Evolutionary conservation across 352 stramenopile genomes (phyloP).

Genomic region (Phytophthora fragariaefolia): DNA sequence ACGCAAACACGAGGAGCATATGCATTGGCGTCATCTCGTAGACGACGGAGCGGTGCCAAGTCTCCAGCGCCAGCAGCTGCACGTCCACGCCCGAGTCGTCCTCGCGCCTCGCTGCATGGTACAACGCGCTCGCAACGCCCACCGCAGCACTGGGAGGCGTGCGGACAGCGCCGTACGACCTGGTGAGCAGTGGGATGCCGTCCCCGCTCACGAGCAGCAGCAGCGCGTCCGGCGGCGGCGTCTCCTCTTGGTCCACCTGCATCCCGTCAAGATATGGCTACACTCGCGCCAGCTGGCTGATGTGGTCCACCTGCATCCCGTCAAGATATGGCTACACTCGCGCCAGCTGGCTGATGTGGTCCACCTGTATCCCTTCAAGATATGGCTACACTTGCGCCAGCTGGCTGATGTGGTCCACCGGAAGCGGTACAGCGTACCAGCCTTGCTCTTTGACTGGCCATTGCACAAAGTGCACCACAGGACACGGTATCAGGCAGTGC

Average conservation of each 20-base stretch:
- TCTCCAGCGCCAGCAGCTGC: conserved; percentile 38
- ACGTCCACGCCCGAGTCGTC: conserved; percentile 15
- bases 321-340: no score
- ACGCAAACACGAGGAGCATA: conserved; percentile 44
- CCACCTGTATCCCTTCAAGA: conserved; percentile 37
- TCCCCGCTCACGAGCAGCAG: conserved; percentile 55
- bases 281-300: no score
- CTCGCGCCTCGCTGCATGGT: conserved; percentile 45
- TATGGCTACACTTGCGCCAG: conserved; percentile 30
- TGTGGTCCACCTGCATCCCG: conserved; percentile 28
- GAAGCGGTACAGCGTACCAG: neutral
- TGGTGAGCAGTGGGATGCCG: conserved; percentile 59
- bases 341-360: no score
- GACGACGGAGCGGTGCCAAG: conserved; percentile 37
- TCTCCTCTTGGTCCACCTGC: conserved; percentile 23
- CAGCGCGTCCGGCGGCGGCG: conserved; percentile 37
- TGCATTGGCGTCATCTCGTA: conserved; percentile 42
- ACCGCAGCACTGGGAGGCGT: conserved; percentile 53
- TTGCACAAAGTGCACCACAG: conserved; percentile 10
- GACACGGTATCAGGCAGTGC: neutral
- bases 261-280: conserved; percentile 41
- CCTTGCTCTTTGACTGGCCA: neutral
- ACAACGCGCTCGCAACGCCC: conserved; percentile 57
- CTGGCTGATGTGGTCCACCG: neutral
- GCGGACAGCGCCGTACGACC: conserved; percentile 50